Conservation (phyloP, 768 basidiomycete genomes). For the Termitomyces sp. region DNA sequence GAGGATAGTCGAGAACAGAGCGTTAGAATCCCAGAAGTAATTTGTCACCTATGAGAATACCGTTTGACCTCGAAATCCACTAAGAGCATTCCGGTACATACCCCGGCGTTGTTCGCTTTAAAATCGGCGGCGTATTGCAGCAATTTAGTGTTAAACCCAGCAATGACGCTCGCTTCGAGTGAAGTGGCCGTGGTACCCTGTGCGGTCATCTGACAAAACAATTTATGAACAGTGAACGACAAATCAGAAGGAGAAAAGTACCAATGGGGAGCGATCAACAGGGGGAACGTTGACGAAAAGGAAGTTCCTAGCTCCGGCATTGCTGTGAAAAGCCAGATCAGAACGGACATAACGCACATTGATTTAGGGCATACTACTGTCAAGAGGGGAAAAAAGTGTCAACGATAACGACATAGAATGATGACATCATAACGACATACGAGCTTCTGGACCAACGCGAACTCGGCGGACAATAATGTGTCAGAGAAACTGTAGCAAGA, state of each 20-base stretch:
- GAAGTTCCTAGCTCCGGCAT: conserved; percentile 52
- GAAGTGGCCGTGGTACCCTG: conserved; percentile 34
- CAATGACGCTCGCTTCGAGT: conserved; percentile 41
- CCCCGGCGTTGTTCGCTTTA: conserved; percentile 39
- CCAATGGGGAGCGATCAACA: conserved; percentile 38
- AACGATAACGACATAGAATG: background rate
- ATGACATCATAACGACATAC: conserved; percentile 25
- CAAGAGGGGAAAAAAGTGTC: background rate
- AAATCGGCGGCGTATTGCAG: conserved; percentile 34
- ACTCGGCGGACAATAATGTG: conserved; percentile 42
- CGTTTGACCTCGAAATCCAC: background rate
- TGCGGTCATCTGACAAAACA: conserved; percentile 39
- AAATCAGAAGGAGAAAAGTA: conserved; percentile 13
- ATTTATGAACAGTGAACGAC: background rate
- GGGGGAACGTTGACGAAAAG: conserved; percentile 41
- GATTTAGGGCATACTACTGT: conserved; percentile 23
- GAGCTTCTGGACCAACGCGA: conserved; percentile 43
- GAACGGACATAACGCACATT: background rate
- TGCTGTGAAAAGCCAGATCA: conserved; percentile 20
- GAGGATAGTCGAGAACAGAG: conserved; percentile 45
- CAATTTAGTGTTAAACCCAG: conserved; percentile 47
- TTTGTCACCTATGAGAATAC: conserved; percentile 33
- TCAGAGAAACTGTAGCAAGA: conserved; percentile 38
- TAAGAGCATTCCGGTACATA: conserved; percentile 21
- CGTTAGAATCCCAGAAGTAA: conserved; percentile 46